These are phyloP conservation scores for Glycine tomentella DNA, from an alignment of 306 rosid species.

Conservation along the genomic window DNA sequence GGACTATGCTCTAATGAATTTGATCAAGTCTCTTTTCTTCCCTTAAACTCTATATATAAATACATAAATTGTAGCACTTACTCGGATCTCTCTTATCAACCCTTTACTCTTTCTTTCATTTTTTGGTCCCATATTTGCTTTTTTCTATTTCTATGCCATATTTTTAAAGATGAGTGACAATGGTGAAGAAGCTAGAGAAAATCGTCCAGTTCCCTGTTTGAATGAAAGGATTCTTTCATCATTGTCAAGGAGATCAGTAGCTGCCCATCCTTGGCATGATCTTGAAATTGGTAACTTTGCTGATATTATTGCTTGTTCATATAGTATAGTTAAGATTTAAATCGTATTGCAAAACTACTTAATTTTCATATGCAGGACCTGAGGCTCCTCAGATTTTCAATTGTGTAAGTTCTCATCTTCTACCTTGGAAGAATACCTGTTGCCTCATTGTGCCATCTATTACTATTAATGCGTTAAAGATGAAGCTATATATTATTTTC, in stretches of 20 bases:
- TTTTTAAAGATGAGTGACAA: constrained; percentile 58
- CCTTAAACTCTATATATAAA: constrained; percentile 25
- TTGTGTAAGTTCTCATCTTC: constrained; percentile 60
- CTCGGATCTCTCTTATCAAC: constrained; percentile 15
- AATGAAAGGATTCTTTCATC: constrained; percentile 97
- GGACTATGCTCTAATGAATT: constrained; percentile 29
- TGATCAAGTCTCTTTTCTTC: constrained; percentile 52
- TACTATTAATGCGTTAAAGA: no score
- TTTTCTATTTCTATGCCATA: no score
- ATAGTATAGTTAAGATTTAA: neutral
- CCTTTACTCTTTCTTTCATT: neutral
- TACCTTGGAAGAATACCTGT: neutral
- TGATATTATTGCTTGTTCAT: neutral
- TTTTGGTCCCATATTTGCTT: no score
- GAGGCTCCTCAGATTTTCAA: constrained; percentile 90
- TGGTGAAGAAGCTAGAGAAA: constrained; percentile 42
- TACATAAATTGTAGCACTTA: neutral
- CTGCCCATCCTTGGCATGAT: constrained; percentile 99
- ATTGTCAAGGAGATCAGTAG: constrained; percentile 88
- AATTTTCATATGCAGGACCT: constrained; percentile 73
- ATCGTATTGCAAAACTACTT: constrained; percentile 41
- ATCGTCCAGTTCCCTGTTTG: constrained; percentile 64
- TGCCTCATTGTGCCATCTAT: neutral
- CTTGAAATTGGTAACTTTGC: constrained; percentile 80
- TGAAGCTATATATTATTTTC: neutral